Conservation (phyloP, 106 monocot species). For the Allium cepa region DNA sequence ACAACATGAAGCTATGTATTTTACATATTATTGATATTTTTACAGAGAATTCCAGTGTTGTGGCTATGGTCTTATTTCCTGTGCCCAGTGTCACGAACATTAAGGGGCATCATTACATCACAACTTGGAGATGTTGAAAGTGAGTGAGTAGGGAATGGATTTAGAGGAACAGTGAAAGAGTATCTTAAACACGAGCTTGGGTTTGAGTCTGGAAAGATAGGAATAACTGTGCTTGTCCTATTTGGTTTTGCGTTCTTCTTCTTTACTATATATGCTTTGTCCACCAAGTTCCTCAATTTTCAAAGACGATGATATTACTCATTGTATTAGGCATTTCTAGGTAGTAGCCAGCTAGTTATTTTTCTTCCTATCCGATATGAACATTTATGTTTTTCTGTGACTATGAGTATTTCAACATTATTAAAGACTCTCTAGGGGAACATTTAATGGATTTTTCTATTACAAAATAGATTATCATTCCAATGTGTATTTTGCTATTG, state of each 20-base stretch:
- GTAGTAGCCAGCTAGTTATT: too few relatives aligned
- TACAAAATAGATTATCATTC: too few relatives aligned
- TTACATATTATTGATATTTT: neutral
- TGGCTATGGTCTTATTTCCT: slow-evolving; percentile 84
- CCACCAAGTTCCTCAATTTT: slow-evolving; percentile 24
- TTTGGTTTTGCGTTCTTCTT: slow-evolving; percentile 52
- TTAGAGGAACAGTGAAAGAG: slow-evolving; percentile 15
- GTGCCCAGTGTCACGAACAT: slow-evolving; percentile 54
- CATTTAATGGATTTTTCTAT: too few relatives aligned
- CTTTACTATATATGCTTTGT: slow-evolving; percentile 44
- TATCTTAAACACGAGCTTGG: slow-evolving; percentile 44
- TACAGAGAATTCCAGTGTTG: slow-evolving; percentile 73
- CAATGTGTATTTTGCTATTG: too few relatives aligned
- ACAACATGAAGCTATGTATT: neutral
- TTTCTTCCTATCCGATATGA: too few relatives aligned
- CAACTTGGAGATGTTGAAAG: slow-evolving; percentile 39
- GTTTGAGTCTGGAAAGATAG: slow-evolving; percentile 48
- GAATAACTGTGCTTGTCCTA: slow-evolving; percentile 31
- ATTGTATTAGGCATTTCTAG: too few relatives aligned
- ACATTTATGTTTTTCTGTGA: too few relatives aligned
- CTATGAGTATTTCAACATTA: too few relatives aligned
- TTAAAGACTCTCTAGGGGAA: too few relatives aligned
- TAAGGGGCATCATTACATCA: slow-evolving; percentile 62
- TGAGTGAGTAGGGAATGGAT: neutral
- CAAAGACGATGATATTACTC: slow-evolving; percentile 43